phyloP scores from a whole-genome alignment of 2,329 filamentous ascomycete species.

The Beauveria australis region DNA sequence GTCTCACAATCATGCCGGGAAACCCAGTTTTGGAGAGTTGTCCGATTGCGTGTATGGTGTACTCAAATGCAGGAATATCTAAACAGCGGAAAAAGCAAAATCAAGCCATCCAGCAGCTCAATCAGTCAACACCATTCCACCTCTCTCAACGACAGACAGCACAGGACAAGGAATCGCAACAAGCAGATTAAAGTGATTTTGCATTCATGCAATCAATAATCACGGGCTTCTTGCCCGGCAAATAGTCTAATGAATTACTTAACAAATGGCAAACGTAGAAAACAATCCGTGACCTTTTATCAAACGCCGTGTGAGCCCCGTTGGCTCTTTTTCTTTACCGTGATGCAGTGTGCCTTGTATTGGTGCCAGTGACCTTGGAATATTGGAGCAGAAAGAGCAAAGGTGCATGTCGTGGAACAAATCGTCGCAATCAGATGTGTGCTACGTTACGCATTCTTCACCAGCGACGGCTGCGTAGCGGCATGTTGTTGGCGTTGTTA shows the following conservation, averaged over 20 bases:
- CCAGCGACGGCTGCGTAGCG: conserved; percentile 43
- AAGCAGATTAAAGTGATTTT: not conserved
- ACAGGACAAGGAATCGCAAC: not conserved
- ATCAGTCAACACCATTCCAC: not conserved
- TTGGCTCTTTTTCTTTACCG: conserved; percentile 13
- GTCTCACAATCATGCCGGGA: not conserved
- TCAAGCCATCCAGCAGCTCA: not conserved
- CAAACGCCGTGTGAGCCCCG: conserved; percentile 21
- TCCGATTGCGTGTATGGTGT: not conserved
- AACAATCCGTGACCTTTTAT: conserved; percentile 22
- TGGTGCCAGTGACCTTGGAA: conserved; percentile 5
- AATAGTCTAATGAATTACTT: conserved; percentile 10
- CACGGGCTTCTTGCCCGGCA: conserved; percentile 6
- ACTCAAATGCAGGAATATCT: not conserved
- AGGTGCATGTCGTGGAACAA: conserved; percentile 5
- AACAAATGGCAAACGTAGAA: conserved; percentile 3
- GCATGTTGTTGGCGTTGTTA: conserved; percentile 43
- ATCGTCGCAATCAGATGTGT: conserved; percentile 1
- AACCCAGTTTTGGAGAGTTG: not conserved
- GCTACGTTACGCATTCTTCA: conserved; percentile 23
- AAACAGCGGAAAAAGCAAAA: not conserved
- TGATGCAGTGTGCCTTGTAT: conserved; percentile 4
- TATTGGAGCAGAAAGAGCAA: conserved; percentile 6
- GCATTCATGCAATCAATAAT: conserved; percentile 4
- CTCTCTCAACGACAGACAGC: not conserved